Evolutionary conservation across 1,284 basidiomycete species (phyloP).

Genomic region (Papiliotrema flavescens): DNA sequence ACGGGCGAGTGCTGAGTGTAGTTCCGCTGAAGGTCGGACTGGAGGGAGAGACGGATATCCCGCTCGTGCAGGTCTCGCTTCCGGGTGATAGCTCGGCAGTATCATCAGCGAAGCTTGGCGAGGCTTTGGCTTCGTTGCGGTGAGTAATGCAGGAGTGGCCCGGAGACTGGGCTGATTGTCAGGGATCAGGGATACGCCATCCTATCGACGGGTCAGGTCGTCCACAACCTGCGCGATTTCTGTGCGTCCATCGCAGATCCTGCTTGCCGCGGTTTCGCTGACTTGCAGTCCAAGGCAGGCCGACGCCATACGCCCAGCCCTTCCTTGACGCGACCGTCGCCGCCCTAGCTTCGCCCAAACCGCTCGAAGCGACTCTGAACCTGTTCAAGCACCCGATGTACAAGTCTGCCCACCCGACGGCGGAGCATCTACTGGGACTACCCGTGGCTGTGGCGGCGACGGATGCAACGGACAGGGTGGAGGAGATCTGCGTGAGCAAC

Average conservation of each 20-base stretch:
- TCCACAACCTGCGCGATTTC: slow-evolving; percentile 47
- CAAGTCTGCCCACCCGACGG: slow-evolving; percentile 42
- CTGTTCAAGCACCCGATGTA: slow-evolving; percentile 36
- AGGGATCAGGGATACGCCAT: slow-evolving; percentile 42
- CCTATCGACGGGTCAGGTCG: slow-evolving; percentile 42
- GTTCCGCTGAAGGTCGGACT: slow-evolving; percentile 51
- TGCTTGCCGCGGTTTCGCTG: background rate
- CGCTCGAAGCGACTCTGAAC: slow-evolving; percentile 14
- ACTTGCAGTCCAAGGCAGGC: slow-evolving; percentile 19
- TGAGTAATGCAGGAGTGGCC: slow-evolving; percentile 1
- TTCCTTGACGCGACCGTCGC: slow-evolving; percentile 28
- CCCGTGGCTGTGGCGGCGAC: slow-evolving; percentile 38
- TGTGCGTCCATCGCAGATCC: slow-evolving; percentile 18
- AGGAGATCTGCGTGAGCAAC: slow-evolving; percentile 31
- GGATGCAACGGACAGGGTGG: slow-evolving; percentile 18
- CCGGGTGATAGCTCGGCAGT: slow-evolving; percentile 40
- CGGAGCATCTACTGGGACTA: slow-evolving; percentile 46
- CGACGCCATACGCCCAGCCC: slow-evolving; percentile 22
- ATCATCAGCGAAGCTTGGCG: slow-evolving; percentile 46
- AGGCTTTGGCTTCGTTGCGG: slow-evolving; percentile 42
- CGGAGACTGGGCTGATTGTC: background rate
- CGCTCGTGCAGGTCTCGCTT: slow-evolving; percentile 50
- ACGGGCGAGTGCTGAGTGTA: slow-evolving; percentile 8
- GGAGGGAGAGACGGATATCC: slow-evolving; percentile 35
- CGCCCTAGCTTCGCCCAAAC: slow-evolving; percentile 18